Evolutionary conservation across 2,329 filamentous ascomycete species (phyloP).

Genomic region (Ceratocystis harringtonii): DNA sequence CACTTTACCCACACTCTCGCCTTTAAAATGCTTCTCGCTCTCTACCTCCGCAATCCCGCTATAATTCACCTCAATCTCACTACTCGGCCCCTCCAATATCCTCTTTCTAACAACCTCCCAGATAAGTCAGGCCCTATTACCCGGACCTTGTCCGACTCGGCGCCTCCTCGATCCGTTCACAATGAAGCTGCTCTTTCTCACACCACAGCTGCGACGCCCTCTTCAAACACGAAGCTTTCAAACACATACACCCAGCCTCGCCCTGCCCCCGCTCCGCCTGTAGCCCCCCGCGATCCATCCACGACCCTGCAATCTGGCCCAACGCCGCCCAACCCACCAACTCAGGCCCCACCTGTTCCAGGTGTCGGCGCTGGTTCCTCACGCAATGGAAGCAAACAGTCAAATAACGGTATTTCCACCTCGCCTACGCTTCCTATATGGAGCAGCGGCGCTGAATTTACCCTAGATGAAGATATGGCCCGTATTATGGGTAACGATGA

Average conservation of each 20-base stretch:
- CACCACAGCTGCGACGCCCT: not conserved
- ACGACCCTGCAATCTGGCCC: slow-evolving; percentile 11
- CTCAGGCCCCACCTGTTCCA: slow-evolving; percentile 15
- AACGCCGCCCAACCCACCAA: slow-evolving; percentile 8
- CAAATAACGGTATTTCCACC: slow-evolving; percentile 19
- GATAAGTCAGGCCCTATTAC: slow-evolving; percentile 27
- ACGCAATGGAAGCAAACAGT: slow-evolving; percentile 14
- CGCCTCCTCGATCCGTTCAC: not conserved
- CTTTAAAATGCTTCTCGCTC: not conserved
- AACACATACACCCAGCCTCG: slow-evolving; percentile 16
- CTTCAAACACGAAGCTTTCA: slow-evolving; percentile 5
- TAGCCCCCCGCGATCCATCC: slow-evolving; percentile 12
- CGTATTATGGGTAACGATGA: slow-evolving; percentile 72
- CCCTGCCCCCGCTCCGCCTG: slow-evolving; percentile 14
- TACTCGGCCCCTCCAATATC: slow-evolving; percentile 19
- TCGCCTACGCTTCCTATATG: slow-evolving; percentile 57
- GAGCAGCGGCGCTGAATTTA: slow-evolving; percentile 75
- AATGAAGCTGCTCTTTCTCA: not conserved
- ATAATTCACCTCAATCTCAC: not conserved
- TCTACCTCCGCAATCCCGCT: not conserved
- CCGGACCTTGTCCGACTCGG: slow-evolving; percentile 11
- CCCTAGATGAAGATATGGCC: slow-evolving; percentile 89
- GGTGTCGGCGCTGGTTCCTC: slow-evolving; percentile 8
- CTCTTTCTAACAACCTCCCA: slow-evolving; percentile 43
- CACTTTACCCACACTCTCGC: too few species aligned